A percentile compares a stretch with the other conserved stretches of the same genome.
Evolutionary conservation across 2,329 filamentous ascomycete genomes (phyloP).

Genomic region (Ascomycota sp.): DNA sequence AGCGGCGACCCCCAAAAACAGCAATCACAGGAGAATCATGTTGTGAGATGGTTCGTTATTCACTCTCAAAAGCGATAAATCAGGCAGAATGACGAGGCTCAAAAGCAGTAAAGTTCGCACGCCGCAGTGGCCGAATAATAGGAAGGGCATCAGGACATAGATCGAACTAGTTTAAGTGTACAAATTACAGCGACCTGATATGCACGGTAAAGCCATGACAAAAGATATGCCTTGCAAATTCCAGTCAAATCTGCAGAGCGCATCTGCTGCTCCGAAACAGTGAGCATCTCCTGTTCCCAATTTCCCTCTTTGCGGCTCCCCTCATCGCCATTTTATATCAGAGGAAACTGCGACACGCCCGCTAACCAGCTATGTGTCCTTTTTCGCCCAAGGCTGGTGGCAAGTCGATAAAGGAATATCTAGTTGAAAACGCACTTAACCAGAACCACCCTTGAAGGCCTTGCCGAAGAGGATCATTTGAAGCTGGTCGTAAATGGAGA

Average conservation of each 20-base stretch:
- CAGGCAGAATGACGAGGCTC: no score
- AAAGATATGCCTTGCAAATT: slow-evolving; percentile 26
- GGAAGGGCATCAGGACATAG: no score
- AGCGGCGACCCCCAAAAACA: no score
- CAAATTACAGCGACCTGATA: slow-evolving; percentile 42
- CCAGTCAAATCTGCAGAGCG: slow-evolving; percentile 27
- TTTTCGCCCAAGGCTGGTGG: slow-evolving; percentile 10
- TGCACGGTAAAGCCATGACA: slow-evolving; percentile 23
- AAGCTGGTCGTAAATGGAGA: slow-evolving; percentile 99
- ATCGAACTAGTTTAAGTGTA: slow-evolving; percentile 37
- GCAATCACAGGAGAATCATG: no score
- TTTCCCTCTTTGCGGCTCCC: slow-evolving; percentile 25
- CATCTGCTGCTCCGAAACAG: slow-evolving; percentile 18
- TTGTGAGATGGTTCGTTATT: no score
- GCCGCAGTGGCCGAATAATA: no score
- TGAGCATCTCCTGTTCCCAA: slow-evolving; percentile 18
- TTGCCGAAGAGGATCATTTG: slow-evolving; percentile 99
- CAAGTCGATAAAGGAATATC: slow-evolving; percentile 22
- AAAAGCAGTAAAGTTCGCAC: no score
- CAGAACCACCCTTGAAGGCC: slow-evolving; percentile 66
- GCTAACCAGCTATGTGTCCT: slow-evolving; percentile 11
- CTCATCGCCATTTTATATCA: slow-evolving; percentile 23
- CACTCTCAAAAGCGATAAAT: no score
- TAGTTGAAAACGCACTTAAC: slow-evolving; percentile 21
- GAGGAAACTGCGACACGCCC: slow-evolving; percentile 17